phyloP scores from a whole-genome alignment of 2,329 filamentous ascomycete species.

The Hypoxylon sp. region DNA sequence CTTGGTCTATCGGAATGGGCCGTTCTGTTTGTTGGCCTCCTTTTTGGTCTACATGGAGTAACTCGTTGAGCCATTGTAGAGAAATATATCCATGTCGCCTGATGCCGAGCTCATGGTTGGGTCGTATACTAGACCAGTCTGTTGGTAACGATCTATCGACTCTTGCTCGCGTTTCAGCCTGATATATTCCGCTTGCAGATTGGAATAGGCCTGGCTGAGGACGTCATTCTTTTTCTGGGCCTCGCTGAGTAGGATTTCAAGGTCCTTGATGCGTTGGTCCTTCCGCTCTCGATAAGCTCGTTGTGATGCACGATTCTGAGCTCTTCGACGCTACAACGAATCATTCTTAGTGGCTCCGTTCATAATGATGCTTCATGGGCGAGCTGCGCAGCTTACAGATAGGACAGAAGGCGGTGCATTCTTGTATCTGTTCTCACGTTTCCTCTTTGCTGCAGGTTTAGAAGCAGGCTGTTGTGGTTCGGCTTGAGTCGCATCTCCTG shows the following conservation, averaged over 20 bases:
- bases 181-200: conserved; percentile 63
- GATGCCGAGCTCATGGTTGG: conserved; percentile 40
- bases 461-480: conserved; percentile 47
- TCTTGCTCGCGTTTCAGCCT: conserved; percentile 57
- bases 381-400: conserved; percentile 58
- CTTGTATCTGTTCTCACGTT: conserved; percentile 67
- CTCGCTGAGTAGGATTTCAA: conserved; percentile 69
- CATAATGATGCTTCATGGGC: conserved; percentile 2
- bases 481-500: conserved; percentile 45
- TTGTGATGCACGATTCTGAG: conserved; percentile 73
- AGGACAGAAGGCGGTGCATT: conserved; percentile 66
- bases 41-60: conserved; percentile 33
- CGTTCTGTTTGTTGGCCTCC: conserved; percentile 10
- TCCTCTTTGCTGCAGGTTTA: conserved; percentile 62
- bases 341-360: conserved; percentile 33
- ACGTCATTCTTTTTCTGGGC: conserved; percentile 69
- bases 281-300: conserved; percentile 74
- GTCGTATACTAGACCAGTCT: conserved; percentile 45
- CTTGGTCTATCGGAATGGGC: conserved; percentile 3
- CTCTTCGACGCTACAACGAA: conserved; percentile 65
- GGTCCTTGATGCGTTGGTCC: conserved; percentile 75
- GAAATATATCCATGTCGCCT: conserved; percentile 48
- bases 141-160: conserved; percentile 49
- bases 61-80: conserved; percentile 44
- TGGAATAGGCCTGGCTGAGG: conserved; percentile 67